Conservation (phyloP, 1,139 yeast genomes). For the Meyerozyma sp. region DNA sequence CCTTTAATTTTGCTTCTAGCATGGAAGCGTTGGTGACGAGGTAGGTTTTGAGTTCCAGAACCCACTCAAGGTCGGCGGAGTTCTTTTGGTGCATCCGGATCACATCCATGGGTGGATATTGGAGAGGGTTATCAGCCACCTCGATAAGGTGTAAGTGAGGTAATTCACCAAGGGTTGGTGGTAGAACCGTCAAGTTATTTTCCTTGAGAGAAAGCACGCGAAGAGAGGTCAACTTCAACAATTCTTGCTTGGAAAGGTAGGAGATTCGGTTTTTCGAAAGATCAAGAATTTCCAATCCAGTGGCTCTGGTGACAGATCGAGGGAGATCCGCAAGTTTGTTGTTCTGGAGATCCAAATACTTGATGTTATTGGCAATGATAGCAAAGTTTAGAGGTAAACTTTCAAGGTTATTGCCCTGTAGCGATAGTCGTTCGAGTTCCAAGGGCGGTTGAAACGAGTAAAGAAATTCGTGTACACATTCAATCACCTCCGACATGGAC, state of each 20-base stretch:
- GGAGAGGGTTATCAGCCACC: constrained; percentile 62
- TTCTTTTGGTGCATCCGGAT: constrained; percentile 32
- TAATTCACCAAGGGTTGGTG: constrained; percentile 52
- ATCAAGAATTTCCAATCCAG: constrained; percentile 60
- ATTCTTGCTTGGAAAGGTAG: constrained; percentile 32
- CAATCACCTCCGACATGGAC: constrained; percentile 10
- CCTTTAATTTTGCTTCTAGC: constrained; percentile 17
- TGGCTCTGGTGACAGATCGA: constrained; percentile 25
- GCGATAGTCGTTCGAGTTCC: constrained; percentile 47
- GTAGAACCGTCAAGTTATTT: constrained; percentile 54
- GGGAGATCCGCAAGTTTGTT: constrained; percentile 57
- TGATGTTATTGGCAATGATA: constrained; percentile 38
- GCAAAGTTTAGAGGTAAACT: constrained; percentile 46
- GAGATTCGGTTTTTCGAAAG: constrained; percentile 52
- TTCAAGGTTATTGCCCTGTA: constrained; percentile 46
- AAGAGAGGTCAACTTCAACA: constrained; percentile 38
- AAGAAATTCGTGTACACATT: constrained; percentile 12
- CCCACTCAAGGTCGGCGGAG: constrained; percentile 48
- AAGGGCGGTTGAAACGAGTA: constrained; percentile 20
- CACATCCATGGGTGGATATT: constrained; percentile 41
- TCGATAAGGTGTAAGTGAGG: constrained; percentile 57
- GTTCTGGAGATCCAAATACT: constrained; percentile 63
- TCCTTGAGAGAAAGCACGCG: constrained; percentile 60
- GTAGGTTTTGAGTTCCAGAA: constrained; percentile 45
- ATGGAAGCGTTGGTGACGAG: constrained; percentile 24